Percentiles rank a stretch among this genome's conserved stretches.
Conservation (phyloP, 306 rosid genomes). For the Corylus avellana region DNA sequence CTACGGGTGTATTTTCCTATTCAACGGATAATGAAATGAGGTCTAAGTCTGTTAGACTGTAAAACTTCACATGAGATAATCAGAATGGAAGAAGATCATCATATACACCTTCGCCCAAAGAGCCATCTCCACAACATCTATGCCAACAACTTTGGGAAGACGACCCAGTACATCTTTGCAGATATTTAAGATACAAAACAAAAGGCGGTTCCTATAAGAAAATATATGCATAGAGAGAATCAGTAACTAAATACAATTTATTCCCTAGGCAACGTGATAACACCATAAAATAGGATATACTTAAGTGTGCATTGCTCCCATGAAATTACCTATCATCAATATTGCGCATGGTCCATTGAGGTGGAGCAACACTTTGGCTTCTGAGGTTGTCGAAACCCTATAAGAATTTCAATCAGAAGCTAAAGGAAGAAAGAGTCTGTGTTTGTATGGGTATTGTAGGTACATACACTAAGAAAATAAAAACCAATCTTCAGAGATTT, state of each 20-base stretch:
- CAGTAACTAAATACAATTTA: neutral
- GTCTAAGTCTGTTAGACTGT: neutral
- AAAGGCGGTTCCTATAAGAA: conserved; percentile 79
- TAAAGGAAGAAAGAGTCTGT: neutral
- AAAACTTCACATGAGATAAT: neutral
- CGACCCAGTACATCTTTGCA: conserved; percentile 84
- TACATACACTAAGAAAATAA: neutral
- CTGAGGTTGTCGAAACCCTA: conserved; percentile 96
- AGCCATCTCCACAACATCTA: conserved; percentile 99
- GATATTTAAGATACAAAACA: conserved; percentile 65
- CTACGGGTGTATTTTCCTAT: conserved; percentile 79
- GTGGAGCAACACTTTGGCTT: conserved; percentile 85
- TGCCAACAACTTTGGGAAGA: conserved; percentile 92
- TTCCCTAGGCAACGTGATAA: neutral
- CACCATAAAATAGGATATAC: neutral
- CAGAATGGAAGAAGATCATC: conserved; percentile 35
- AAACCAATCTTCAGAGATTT: conserved; percentile 20
- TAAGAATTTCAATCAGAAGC: conserved; percentile 32
- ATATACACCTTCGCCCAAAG: conserved; percentile 95
- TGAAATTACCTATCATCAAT: conserved; percentile 79
- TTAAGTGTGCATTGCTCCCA: conserved; percentile 24
- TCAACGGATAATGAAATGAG: neutral
- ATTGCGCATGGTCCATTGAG: conserved; percentile 99
- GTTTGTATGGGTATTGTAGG: neutral
- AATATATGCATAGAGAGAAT: neutral